A percentile compares a stretch with the other conserved stretches of the same genome.
Conservation (phyloP, 2,329 filamentous ascomycete species). For the Xylaria sp. region DNA sequence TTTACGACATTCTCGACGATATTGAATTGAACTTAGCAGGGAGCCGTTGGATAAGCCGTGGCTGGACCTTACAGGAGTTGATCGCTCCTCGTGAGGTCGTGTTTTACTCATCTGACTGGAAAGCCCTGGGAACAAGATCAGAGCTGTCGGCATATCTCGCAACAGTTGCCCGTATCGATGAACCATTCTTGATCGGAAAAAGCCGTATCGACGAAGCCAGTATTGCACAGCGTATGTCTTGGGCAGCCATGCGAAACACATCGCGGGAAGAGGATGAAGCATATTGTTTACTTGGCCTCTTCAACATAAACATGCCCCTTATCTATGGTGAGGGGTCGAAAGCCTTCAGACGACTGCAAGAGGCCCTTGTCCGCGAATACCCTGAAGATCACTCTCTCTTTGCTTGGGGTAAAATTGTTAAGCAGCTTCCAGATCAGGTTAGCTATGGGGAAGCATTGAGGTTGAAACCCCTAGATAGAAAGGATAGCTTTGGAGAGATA, state of each 20-base stretch:
- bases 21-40: slow-evolving; percentile 7
- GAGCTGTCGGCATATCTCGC: slow-evolving; percentile 37
- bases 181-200: slow-evolving; percentile 31
- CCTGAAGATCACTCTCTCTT: slow-evolving; percentile 44
- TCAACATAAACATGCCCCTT: slow-evolving; percentile 46
- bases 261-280: slow-evolving; percentile 45
- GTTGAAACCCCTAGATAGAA: background rate
- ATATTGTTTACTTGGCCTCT: slow-evolving; percentile 48
- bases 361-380: slow-evolving; percentile 39
- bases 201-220: slow-evolving; percentile 32
- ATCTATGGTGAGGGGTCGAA: slow-evolving; percentile 47
- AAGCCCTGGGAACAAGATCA: slow-evolving; percentile 38
- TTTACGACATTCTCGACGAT: slow-evolving; percentile 29
- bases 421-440: background rate
- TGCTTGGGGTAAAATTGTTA: slow-evolving; percentile 38
- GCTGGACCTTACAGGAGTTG: slow-evolving; percentile 42
- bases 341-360: slow-evolving; percentile 44
- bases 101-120: slow-evolving; percentile 42
- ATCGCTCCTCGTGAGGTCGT: slow-evolving; percentile 41
- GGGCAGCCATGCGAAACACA: slow-evolving; percentile 42
- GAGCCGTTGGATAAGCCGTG: slow-evolving; percentile 30
- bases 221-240: slow-evolving; percentile 45
- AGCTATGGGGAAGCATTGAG: background rate
- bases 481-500: background rate
- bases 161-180: slow-evolving; percentile 39